Evolutionary conservation across 352 stramenopile genomes (phyloP).

Genomic region (Pilasporangium apinafurcum): DNA sequence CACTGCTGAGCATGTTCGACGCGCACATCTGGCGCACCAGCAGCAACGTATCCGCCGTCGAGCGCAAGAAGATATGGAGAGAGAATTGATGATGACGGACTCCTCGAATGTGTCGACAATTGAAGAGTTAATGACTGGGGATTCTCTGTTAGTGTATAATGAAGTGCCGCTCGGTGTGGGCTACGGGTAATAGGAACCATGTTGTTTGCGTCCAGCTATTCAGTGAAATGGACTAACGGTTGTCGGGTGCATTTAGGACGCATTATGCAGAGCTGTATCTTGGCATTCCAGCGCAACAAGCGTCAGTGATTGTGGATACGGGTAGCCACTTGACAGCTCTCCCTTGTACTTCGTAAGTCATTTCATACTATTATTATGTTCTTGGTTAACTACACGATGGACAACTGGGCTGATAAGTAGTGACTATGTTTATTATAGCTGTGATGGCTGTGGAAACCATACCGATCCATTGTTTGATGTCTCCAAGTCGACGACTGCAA

Average conservation of each 20-base stretch:
- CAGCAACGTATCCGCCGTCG: slow-evolving; percentile 42
- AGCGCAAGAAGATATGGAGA: slow-evolving; percentile 9
- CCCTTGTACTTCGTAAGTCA: slow-evolving; percentile 45
- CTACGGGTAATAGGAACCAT: slow-evolving; percentile 60
- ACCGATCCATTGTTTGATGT: slow-evolving; percentile 73
- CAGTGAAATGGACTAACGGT: slow-evolving; percentile 2
- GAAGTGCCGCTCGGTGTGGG: slow-evolving; percentile 64
- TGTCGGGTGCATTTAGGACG: slow-evolving; percentile 32
- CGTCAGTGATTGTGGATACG: slow-evolving; percentile 83
- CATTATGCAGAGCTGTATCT: slow-evolving; percentile 83
- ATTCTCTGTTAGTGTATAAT: slow-evolving; percentile 31
- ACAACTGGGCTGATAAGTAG: too few species aligned
- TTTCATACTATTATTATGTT: too few species aligned
- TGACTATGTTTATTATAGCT: slow-evolving; percentile 22
- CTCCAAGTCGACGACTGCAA: slow-evolving; percentile 68
- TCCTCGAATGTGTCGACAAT: too few species aligned
- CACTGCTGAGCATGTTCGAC: too few species aligned
- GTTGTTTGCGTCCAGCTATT: neutral
- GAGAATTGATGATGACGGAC: slow-evolving; percentile 5
- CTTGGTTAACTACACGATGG: too few species aligned
- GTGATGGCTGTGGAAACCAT: slow-evolving; percentile 56
- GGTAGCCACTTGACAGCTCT: slow-evolving; percentile 77
- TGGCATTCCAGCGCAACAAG: slow-evolving; percentile 67
- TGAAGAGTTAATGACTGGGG: too few species aligned
- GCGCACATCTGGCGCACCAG: slow-evolving; percentile 22